Base-by-base conservation (phyloP, 2,329 filamentous ascomycete species). In the Xylariaceae sp. region DNA sequence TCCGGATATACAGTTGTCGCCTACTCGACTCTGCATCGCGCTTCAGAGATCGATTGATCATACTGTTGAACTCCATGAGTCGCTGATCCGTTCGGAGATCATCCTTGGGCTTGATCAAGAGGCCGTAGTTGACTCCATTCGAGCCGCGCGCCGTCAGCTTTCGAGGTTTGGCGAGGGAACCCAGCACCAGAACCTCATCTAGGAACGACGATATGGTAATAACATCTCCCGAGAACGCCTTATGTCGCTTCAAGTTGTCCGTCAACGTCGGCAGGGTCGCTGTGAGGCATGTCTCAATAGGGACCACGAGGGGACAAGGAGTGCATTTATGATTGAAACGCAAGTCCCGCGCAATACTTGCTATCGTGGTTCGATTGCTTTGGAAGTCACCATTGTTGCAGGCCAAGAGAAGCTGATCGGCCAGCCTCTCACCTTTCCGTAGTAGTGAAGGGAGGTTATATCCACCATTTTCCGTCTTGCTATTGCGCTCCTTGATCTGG, bases 51-150 rank as follows among this genome's bases (percentile, higher is more conserved):
- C 94, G 84, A 72, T 99, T 99, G 78, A 99, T 97, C 84, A 97
- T 94, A 51, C 88, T 87, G 72, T 97, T 99, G 79, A 99, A 99
- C 72, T 99, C 95, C 92, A 99, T 99, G 17, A 99, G 85, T 55
- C 94, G 90, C 73, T 97, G 93, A 69, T 99, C 95, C 66, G 96
- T 99, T 54, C 94, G 88, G 23, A 99, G 82, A 73, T 99, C 95
- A 72, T 99, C 94, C 73, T 97, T 97, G 7, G 94, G 95, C 71
- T 99, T 99, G 78, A 96, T 95, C 58, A 99, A 82, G 6, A 99
- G 83, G 64, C 90, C 90, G 73, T 99, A 99, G 15, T 82, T 82
- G 60, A 88, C 88, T 6, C 95, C 94, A 74, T 99, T 92, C 0
- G 90, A 93, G 0, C 93, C 94, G 57, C 90, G 84, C 5, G 94